Evolutionary conservation across 352 stramenopile genomes (phyloP).

Genomic region (Phytophthora pisi): DNA sequence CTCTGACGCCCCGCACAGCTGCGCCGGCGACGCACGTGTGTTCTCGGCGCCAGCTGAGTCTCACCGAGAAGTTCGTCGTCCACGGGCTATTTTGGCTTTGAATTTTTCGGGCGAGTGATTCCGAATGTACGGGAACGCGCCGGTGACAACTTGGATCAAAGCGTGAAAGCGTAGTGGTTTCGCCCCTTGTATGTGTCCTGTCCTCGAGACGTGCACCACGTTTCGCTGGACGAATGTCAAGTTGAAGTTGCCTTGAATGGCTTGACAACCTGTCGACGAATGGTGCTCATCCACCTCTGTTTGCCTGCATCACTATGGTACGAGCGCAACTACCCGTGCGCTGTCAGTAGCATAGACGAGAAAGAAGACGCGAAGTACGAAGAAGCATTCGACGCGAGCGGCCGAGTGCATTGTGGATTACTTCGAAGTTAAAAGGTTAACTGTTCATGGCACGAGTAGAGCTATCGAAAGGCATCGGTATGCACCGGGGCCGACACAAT

Average conservation of each 20-base stretch:
- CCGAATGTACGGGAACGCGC: not conserved
- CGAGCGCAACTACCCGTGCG: not conserved
- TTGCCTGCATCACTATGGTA: not conserved
- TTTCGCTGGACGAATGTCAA: not conserved
- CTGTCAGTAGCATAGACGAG: no score
- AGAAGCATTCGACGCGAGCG: no score
- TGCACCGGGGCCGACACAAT: no score
- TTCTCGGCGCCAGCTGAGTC: not conserved
- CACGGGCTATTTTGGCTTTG: not conserved
- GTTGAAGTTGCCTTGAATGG: not conserved
- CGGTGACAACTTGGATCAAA: no score
- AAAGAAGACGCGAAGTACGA: no score
- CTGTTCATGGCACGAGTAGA: no score
- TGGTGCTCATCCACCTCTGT: not conserved
- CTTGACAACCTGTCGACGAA: slow-evolving; percentile 1
- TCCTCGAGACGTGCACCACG: no score
- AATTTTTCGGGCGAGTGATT: not conserved
- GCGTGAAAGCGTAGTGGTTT: no score
- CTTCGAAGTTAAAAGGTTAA: no score
- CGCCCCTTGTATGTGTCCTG: no score
- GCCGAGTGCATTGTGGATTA: no score
- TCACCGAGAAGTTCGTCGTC: not conserved
- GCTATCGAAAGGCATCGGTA: no score
- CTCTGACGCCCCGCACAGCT: not conserved
- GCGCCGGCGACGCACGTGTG: not conserved